Conservation (phyloP, 345 rosid genomes). For the Pugionium dolabratum region DNA sequence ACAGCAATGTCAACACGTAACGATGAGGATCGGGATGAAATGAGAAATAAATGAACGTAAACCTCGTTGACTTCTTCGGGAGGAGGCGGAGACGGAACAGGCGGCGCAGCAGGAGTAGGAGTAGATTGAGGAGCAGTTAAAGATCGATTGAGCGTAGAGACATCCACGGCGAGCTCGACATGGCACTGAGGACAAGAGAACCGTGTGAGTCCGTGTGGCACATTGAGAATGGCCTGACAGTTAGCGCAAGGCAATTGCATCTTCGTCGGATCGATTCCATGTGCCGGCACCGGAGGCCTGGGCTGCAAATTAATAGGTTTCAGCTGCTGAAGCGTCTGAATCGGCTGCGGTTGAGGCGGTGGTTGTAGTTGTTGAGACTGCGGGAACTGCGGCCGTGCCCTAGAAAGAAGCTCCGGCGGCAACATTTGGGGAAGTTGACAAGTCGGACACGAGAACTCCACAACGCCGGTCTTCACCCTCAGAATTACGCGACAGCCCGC, state of each 20-base stretch:
- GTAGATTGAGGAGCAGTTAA: slow-evolving; percentile 48
- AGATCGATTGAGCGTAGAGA: slow-evolving; percentile 58
- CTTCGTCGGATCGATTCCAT: slow-evolving; percentile 97
- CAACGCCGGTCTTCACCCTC: slow-evolving; percentile 64
- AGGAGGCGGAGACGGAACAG: slow-evolving; percentile 49
- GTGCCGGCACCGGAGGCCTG: slow-evolving; percentile 63
- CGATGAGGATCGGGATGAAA: background rate
- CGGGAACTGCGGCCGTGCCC: slow-evolving; percentile 44
- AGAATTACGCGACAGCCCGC: slow-evolving; percentile 90
- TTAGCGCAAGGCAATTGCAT: slow-evolving; percentile 93
- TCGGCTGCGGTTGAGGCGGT: slow-evolving; percentile 42
- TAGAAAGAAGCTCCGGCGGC: slow-evolving; percentile 81
- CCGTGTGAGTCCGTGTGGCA: slow-evolving; percentile 82
- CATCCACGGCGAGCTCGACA: slow-evolving; percentile 84
- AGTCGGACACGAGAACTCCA: slow-evolving; percentile 82
- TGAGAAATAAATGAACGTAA: background rate
- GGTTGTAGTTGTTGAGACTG: slow-evolving; percentile 38
- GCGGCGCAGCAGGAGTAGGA: slow-evolving; percentile 32
- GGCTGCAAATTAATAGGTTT: slow-evolving; percentile 31
- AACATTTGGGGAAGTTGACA: slow-evolving; percentile 94
- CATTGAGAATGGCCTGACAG: slow-evolving; percentile 93
- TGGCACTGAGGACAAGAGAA: slow-evolving; percentile 91
- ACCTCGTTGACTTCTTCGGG: slow-evolving; percentile 94
- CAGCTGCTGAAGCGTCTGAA: slow-evolving; percentile 48
- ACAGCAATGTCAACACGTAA: background rate